Base-by-base conservation (phyloP, 2,329 filamentous ascomycete species). In the Aspergillus amoenus region DNA sequence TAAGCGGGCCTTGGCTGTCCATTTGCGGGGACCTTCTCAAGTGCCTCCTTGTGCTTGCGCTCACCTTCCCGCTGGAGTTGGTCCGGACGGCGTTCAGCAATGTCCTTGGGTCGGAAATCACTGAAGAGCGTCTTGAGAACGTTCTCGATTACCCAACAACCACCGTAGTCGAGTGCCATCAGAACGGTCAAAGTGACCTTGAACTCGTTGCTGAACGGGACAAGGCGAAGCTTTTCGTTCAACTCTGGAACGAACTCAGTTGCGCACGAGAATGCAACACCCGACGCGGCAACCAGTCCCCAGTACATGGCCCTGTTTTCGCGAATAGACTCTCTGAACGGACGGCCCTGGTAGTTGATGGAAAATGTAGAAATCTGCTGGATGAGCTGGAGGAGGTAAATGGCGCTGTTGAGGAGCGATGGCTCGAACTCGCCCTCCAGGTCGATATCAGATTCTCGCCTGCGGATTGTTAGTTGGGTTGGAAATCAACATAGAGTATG, bases 291-390 rank as follows among this genome's bases (percentile, higher is more conserved):
- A 41, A 99, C 80, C 55, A 99, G 91, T 58, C 94, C 94, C 82
- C 90, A 99, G 80, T 94, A 99, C 94, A 99, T 99, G 73, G 91
- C 92, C 75, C 87, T 89, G 81, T 99, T 99, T 79, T 97, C 94
- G 5, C 89, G 88, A 64, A 99, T 91, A 21, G 89, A 90, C 78
- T 99, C 94, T 59, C 94, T 90, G 88, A 99, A 99, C 12, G 94
- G 94, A 9, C 94, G 89, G 58, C 94, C 94, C 77, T 99, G 94
- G 81, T 99, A 99, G 81, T 99, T 99, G 81, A 99, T 96, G 60
- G 94, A 93, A 69, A 99, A 99, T 3, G 94, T 99, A 22, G 93
- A 97, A 71, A 99, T 96, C 76, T 99, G 94, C 76, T 99, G 94
- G 75, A 99, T 97, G 51, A 99, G 87, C 71, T 97, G 94, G 41